Evolutionary conservation across 306 rosid species (phyloP).

Genomic region (Oxytropis ochrocephala): DNA sequence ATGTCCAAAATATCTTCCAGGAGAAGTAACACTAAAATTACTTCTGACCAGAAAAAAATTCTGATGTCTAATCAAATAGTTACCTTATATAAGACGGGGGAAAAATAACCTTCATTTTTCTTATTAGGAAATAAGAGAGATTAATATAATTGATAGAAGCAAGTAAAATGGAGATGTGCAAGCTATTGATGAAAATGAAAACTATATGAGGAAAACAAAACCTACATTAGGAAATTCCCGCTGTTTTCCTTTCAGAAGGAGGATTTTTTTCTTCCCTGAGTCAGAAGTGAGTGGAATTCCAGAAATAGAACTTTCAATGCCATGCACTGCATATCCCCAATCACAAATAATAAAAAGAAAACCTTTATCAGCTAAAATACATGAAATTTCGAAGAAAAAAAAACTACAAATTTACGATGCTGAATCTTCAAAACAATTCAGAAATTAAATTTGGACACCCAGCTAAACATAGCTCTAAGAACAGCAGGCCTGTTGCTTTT

Average conservation of each 20-base stretch:
- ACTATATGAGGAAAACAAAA: background rate
- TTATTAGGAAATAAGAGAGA: background rate
- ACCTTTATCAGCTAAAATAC: slow-evolving; percentile 5
- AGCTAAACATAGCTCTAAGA: background rate
- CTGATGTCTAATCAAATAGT: background rate
- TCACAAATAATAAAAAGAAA: slow-evolving; percentile 3
- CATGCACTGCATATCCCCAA: slow-evolving; percentile 33
- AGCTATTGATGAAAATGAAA: background rate
- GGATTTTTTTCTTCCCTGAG: slow-evolving; percentile 75
- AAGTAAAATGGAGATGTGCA: slow-evolving; percentile 7
- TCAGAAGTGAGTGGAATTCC: slow-evolving; percentile 60
- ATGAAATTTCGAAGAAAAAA: background rate
- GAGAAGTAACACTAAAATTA: background rate
- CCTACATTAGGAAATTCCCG: slow-evolving; percentile 61
- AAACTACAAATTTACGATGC: background rate
- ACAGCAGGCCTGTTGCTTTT: background rate
- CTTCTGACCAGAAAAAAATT: background rate
- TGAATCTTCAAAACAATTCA: background rate
- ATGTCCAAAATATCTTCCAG: background rate
- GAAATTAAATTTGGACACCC: background rate
- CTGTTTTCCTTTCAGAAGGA: slow-evolving; percentile 84
- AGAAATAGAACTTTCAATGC: slow-evolving; percentile 63
- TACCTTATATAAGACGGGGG: background rate
- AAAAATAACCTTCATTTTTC: background rate
- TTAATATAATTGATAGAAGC: background rate